phyloP scores from a whole-genome alignment of 306 rosid species.

The Fagus crenata region DNA sequence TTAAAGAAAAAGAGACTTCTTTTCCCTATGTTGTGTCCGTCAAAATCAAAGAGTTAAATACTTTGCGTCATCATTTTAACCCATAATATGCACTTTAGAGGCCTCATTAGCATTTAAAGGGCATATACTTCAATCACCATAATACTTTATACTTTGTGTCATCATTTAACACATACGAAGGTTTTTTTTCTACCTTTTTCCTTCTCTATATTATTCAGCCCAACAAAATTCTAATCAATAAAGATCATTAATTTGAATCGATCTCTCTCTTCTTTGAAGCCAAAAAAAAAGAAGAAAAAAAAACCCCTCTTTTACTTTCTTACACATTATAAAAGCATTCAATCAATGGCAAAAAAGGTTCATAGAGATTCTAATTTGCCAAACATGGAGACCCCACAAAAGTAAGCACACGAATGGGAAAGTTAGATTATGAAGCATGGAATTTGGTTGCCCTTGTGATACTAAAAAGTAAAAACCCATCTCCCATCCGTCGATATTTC shows the following conservation, averaged over 20 bases:
- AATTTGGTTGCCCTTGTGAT: background rate
- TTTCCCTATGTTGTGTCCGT: background rate
- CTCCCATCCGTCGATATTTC: background rate
- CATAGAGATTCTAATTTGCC: background rate
- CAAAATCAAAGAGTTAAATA: background rate
- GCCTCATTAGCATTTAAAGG: background rate
- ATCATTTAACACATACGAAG: too few relatives aligned
- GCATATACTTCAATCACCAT: too few relatives aligned
- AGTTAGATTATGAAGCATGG: background rate
- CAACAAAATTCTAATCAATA: too few relatives aligned
- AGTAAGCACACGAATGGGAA: conserved; percentile 31
- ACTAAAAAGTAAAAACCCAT: background rate
- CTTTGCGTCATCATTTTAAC: background rate
- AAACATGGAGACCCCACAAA: background rate
- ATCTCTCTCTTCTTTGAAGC: too few relatives aligned
- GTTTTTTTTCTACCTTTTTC: too few relatives aligned
- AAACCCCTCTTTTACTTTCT: background rate
- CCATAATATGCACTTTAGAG: background rate
- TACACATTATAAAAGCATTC: background rate
- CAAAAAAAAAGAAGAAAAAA: background rate
- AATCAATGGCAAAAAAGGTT: background rate
- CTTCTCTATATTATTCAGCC: too few relatives aligned
- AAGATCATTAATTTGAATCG: too few relatives aligned
- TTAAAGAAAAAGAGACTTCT: background rate
- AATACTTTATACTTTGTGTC: too few relatives aligned